Percentiles rank a stretch among this genome's conserved stretches.
These are phyloP conservation scores for Cnidoscolus chayamansa DNA, from an alignment of 441 rosid species.

Conservation along the genomic window DNA sequence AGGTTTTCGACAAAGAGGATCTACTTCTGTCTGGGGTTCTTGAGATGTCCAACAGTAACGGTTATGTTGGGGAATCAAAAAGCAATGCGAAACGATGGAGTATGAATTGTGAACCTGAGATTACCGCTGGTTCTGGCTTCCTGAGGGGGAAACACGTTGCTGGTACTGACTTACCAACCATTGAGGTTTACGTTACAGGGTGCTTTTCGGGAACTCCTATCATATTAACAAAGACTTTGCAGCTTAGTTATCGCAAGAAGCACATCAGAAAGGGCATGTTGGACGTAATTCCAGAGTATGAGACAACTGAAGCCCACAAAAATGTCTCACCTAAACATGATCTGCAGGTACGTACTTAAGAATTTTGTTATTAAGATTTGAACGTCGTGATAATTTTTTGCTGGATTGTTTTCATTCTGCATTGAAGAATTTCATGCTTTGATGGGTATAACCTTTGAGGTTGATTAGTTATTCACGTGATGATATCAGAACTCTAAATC, in stretches of 20 bases:
- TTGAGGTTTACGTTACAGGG: slow-evolving; percentile 81
- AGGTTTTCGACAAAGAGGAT: slow-evolving; percentile 56
- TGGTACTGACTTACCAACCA: slow-evolving; percentile 41
- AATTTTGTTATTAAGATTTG: slow-evolving; percentile 2
- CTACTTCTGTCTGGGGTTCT: slow-evolving; percentile 61
- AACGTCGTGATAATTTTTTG: background rate
- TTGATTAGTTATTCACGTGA: slow-evolving; percentile 6
- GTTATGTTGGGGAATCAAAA: slow-evolving; percentile 46
- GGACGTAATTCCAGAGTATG: slow-evolving; percentile 74
- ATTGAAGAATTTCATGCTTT: slow-evolving; percentile 4
- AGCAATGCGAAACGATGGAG: slow-evolving; percentile 50
- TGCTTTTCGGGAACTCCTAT: slow-evolving; percentile 68
- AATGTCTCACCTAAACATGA: slow-evolving; percentile 33
- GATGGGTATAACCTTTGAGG: background rate
- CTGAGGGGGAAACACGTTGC: slow-evolving; percentile 48
- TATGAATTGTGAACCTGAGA: slow-evolving; percentile 59
- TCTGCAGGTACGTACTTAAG: slow-evolving; percentile 46
- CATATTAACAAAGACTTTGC: slow-evolving; percentile 73
- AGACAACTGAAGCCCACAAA: slow-evolving; percentile 45
- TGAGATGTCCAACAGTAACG: slow-evolving; percentile 49
- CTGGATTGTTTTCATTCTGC: background rate
- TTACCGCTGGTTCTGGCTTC: slow-evolving; percentile 45
- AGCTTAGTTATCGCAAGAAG: slow-evolving; percentile 56
- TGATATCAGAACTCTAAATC: slow-evolving; percentile 6
- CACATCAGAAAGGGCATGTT: slow-evolving; percentile 51